Base-by-base conservation (phyloP, 352 stramenopile genomes). In the Phytopythium ostracodes region DNA sequence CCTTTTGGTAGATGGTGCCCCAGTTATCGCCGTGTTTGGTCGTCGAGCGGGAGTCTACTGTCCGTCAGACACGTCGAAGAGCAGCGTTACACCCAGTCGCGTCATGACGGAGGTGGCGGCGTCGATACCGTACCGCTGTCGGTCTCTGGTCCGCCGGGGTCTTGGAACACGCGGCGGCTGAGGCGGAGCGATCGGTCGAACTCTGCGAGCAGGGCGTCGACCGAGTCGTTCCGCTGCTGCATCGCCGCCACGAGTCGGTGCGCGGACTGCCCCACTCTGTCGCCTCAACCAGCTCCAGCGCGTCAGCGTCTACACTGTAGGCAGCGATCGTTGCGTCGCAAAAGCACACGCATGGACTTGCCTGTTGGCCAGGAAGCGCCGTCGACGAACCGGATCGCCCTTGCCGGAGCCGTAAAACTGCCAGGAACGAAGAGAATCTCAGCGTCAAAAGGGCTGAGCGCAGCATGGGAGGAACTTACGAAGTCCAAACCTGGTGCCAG, bases 171-270 rank as follows among this genome's bases (percentile, higher is more conserved):
- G 15, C 73, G 77, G 9, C 84, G 83, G 53, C 84, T 94, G 49
- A 91, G 54, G 15, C 33, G 72, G 52, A 94, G 59, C 1, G 81
- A 91, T 18, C 73, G 73, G 52, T 94, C 85, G 33, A 96, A 88
- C 60, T 94, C 81, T 0, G 67, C 75, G 2, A 96, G 72, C n/a
- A 96, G 65, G 7, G 73, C 75, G 62, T 96, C 87, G 61, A 96
- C 88, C 11, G 85, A 94, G 63, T 96, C 85, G 57, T 90, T 77
- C 3, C 76, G 72, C 24, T 76, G 74, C 17, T 67, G 66, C 71
- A 92, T 89, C 8, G 81, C 82, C 6, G 64, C 53, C 29, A 91
- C 71, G 12, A 94, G 64, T 27, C 79, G 74, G 56, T 88, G 69
- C 0, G 80, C 80, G 25, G 86, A 83, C 40, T 76, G 74, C 2